These are phyloP conservation scores for Phaeomoniella chlamydospora DNA, from an alignment of 2,329 filamentous ascomycete genomes.

Conservation along the genomic window DNA sequence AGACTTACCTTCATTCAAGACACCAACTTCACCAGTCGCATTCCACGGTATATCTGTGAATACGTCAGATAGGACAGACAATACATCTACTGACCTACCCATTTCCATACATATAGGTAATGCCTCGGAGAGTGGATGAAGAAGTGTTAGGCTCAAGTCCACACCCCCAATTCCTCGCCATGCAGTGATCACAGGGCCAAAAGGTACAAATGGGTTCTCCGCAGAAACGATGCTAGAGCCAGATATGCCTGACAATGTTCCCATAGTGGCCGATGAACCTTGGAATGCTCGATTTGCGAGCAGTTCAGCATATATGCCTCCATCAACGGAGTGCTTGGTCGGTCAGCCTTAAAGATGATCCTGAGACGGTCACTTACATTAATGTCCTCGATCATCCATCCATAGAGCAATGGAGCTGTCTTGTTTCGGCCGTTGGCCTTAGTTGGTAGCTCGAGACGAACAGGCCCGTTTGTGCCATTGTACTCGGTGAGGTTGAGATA, in stretches of 20 bases:
- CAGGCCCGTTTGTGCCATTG: conserved; percentile 1
- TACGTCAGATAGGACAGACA: no score
- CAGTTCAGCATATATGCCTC: conserved; percentile 20
- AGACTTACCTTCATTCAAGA: conserved; percentile 27
- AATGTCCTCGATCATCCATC: conserved; percentile 8
- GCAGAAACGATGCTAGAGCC: conserved; percentile 11
- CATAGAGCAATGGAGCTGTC: conserved; percentile 9
- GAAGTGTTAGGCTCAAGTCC: conserved; percentile 19
- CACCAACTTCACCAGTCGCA: conserved; percentile 27
- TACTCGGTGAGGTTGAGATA: background rate
- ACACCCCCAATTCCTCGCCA: conserved; percentile 17
- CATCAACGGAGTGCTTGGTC: conserved; percentile 11
- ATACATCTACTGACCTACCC: no score
- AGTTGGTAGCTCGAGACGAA: conserved; percentile 5
- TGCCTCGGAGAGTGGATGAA: conserved; percentile 28
- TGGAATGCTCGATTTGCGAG: conserved; percentile 21
- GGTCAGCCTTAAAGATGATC: conserved; percentile 3
- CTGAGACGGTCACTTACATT: no score
- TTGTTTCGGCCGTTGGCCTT: conserved; percentile 4
- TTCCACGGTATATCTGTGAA: conserved; percentile 20
- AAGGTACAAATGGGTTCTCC: conserved; percentile 16
- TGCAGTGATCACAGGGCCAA: conserved; percentile 13
- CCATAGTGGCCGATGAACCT: conserved; percentile 12
- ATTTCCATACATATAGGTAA: conserved; percentile 25
- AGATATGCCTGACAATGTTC: conserved; percentile 8